Conservation (phyloP, 805 yeast genomes). For the Wickerhamomyces canadensis region DNA sequence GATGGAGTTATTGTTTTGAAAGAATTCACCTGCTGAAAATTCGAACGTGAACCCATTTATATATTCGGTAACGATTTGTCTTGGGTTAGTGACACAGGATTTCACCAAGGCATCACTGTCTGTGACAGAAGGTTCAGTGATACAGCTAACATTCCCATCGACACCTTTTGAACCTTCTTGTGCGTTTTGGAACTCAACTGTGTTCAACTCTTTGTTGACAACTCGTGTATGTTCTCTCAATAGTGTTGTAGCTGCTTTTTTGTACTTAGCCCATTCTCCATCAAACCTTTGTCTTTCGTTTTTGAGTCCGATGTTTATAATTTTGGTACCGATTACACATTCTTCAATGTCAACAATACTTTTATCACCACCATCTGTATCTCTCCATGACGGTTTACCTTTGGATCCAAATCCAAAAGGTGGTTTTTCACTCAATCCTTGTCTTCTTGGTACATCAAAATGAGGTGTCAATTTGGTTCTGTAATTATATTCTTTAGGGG, state of each 20-base stretch:
- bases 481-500: constrained; percentile 73
- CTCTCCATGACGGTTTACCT: constrained; percentile 71
- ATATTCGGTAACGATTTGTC: constrained; percentile 75
- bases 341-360: constrained; percentile 87
- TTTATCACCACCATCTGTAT: constrained; percentile 48
- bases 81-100: constrained; percentile 73
- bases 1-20: constrained; percentile 92
- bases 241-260: constrained; percentile 82
- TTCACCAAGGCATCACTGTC: constrained; percentile 37
- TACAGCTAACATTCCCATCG: constrained; percentile 31
- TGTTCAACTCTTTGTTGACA: constrained; percentile 17
- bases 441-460: constrained; percentile 68
- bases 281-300: constrained; percentile 60
- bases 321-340: constrained; percentile 81
- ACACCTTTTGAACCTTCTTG: constrained; percentile 42
- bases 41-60: constrained; percentile 73
- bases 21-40: constrained; percentile 92
- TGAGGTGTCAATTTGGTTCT: constrained; percentile 96
- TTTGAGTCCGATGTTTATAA: constrained; percentile 66
- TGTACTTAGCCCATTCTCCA: constrained; percentile 39
- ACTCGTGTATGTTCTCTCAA: constrained; percentile 69
- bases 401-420: constrained; percentile 86
- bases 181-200: constrained; percentile 27
- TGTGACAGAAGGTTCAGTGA: constrained; percentile 23
- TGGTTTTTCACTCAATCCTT: constrained; percentile 44